These are phyloP conservation scores for Venturia pyrina DNA, from an alignment of 2,329 filamentous ascomycete genomes.

Conservation along the genomic window DNA sequence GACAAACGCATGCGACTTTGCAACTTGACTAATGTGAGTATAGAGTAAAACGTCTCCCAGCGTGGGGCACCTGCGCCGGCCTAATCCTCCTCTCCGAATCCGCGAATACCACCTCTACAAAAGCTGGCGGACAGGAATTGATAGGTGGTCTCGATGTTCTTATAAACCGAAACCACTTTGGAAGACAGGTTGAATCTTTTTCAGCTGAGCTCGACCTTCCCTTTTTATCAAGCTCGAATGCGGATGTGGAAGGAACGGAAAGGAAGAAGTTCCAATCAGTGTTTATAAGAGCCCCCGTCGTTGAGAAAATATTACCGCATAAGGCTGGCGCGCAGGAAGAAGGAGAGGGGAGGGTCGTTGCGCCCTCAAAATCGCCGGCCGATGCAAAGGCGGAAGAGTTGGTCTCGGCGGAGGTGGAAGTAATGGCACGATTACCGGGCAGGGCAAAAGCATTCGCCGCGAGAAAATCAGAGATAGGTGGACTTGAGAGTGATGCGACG, in stretches of 20 bases:
- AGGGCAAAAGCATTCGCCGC: conserved; percentile 37
- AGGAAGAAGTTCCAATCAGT: conserved; percentile 62
- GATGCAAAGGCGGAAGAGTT: conserved; percentile 35
- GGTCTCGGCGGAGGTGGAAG: conserved; percentile 42
- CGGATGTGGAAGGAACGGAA: conserved; percentile 17
- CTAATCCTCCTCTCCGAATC: conserved; percentile 83
- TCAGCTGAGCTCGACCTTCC: conserved; percentile 63
- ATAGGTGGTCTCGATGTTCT: conserved; percentile 86
- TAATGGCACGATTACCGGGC: conserved; percentile 48
- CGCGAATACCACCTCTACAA: conserved; percentile 62
- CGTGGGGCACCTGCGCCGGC: conserved; percentile 94
- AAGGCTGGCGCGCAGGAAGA: conserved; percentile 39
- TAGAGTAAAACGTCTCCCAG: conserved; percentile 66
- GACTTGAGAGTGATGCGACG: conserved; percentile 33
- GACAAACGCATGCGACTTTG: too few species aligned
- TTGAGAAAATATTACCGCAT: conserved; percentile 63
- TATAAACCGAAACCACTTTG: conserved; percentile 91
- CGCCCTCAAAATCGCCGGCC: conserved; percentile 42
- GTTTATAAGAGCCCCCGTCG: conserved; percentile 90
- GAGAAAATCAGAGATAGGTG: not conserved
- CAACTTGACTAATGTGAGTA: too few species aligned
- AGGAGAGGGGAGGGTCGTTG: conserved; percentile 41
- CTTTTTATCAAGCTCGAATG: conserved; percentile 44
- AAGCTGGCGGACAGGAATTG: conserved; percentile 83
- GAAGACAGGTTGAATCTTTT: conserved; percentile 86